Conservation (phyloP, 1,284 basidiomycete genomes). For the Neolentinus lepideus region DNA sequence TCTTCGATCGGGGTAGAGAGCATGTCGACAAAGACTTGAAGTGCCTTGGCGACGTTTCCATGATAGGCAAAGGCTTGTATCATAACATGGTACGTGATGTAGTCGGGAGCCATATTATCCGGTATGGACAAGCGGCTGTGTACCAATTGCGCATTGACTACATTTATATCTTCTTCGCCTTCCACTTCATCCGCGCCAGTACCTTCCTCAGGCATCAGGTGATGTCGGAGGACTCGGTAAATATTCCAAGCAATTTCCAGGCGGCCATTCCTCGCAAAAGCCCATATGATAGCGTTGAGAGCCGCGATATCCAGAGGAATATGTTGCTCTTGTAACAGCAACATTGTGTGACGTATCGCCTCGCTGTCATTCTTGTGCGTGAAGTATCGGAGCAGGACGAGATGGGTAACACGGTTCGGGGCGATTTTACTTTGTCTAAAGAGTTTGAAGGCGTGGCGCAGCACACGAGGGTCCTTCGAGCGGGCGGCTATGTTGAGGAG, state of each 20-base stretch:
- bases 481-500: slow-evolving; percentile 57
- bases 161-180: slow-evolving; percentile 22
- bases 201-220: slow-evolving; percentile 27
- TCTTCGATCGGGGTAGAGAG: slow-evolving; percentile 31
- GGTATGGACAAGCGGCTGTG: slow-evolving; percentile 41
- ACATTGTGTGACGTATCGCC: slow-evolving; percentile 47
- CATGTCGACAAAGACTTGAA: slow-evolving; percentile 69
- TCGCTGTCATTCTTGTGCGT: slow-evolving; percentile 34
- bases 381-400: slow-evolving; percentile 53
- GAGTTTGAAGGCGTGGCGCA: slow-evolving; percentile 46
- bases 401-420: slow-evolving; percentile 55
- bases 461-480: slow-evolving; percentile 32
- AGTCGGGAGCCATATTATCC: slow-evolving; percentile 42
- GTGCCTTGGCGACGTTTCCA: slow-evolving; percentile 53
- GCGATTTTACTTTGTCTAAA: slow-evolving; percentile 42
- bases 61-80: slow-evolving; percentile 64
- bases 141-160: slow-evolving; percentile 24
- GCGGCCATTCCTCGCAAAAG: slow-evolving; percentile 45
- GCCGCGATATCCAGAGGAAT: slow-evolving; percentile 55
- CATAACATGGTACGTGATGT: slow-evolving; percentile 61
- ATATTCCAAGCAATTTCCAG: slow-evolving; percentile 51
- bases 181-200: slow-evolving; percentile 17
- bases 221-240: slow-evolving; percentile 56
- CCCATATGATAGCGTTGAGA: slow-evolving; percentile 61
- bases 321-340: slow-evolving; percentile 40